Evolutionary conservation across 2,329 filamentous ascomycete species (phyloP), one percentile per base, ranked within the genome.

Genomic region (Talaromyces sp.): DNA sequence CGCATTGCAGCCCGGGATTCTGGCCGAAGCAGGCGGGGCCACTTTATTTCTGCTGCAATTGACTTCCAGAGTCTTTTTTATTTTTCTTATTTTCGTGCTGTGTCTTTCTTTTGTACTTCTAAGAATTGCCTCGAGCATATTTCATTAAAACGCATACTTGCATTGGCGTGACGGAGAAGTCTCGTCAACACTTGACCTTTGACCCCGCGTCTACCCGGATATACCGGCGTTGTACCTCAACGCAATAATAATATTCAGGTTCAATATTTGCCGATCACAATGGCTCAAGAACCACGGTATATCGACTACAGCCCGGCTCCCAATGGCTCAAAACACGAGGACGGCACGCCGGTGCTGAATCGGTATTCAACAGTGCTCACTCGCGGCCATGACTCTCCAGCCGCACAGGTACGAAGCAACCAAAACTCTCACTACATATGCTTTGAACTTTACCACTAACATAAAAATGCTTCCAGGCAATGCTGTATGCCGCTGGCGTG

Each of bases 401-500:
- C 91, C 29, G 92, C 93, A 53, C 91, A 96, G 83, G 91, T 63
- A 29, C 65, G 67, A 46, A 46, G 19, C 43, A 46, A 19, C 5
- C 10, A 14, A 50, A n/a, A 26, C 57, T 26, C 21, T 27, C 32
- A 43, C 32, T 10, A 56, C 32, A 14, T 35, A 29, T 35, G 17
- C 14, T 35, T 21, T 9, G 55, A 41, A 6, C 14, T 14, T 24
- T 24, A 41, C 24, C 7, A 51, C 46, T 57, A 21, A 48, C 14
- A 51, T 29, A 32, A 17, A 32, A 26, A 50, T 8, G 48, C 1
- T 50, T 48, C 35, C 66, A 92, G 88, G 91, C 93, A 48, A 97
- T 97, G 93, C 83, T 97, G 24, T 97, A 96, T 76, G 92, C 90
- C 14, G 92, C 93, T 9, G 93, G 93, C 26, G 89, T 97, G 35